Base-by-base conservation (phyloP, 768 basidiomycete genomes). In the Trametes villosa region DNA sequence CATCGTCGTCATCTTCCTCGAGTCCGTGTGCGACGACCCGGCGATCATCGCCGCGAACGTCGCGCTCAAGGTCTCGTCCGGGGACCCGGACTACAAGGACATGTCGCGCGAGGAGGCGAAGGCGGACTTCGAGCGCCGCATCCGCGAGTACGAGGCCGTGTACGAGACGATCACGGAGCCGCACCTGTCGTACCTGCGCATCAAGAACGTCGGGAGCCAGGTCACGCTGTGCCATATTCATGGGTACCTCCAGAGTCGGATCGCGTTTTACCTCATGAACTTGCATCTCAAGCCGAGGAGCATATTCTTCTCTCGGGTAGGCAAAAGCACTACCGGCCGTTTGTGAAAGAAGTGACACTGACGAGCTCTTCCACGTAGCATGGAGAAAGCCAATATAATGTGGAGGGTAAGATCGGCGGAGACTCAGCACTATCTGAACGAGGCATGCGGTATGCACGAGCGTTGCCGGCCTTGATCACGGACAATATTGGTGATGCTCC, bases 241-340 rank as follows among this genome's bases (percentile, higher is more conserved):
- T 70, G 96, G 96, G 15, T 99, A 99, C 70, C 77, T 99, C 60
- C 94, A 96, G 70, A 94, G 93, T 81, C 89, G 97, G 34, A 94
- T 99, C 65, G 96, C 94, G 20, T 99, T 96, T 77, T 99, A 96
- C 75, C 81, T 99, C 55, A 98, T 98, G 96, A 98, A 98, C 73
- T 74, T 98, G 68, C 97, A 99, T 75, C 79, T 99, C 67, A 97
- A 97, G 68, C 96, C 97, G 7, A 83, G 97, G 59, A 94, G 89
- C 71, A 98, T 99, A 62, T 99, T 94, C 76, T 84, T 99, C 61
- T 98, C 97, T 5, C 78, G 97, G 68, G 96, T 98, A 70, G 68
- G 88, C 36, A n/a, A n/a, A n/a, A n/a, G 45, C 11, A 15, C 36
- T 34, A 13, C 17, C 17, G 41, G n/a, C 5, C 3, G 9, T 42